Evolutionary conservation across 169 alveolate species (phyloP).

Genomic region (Plasmodium falciparum): DNA sequence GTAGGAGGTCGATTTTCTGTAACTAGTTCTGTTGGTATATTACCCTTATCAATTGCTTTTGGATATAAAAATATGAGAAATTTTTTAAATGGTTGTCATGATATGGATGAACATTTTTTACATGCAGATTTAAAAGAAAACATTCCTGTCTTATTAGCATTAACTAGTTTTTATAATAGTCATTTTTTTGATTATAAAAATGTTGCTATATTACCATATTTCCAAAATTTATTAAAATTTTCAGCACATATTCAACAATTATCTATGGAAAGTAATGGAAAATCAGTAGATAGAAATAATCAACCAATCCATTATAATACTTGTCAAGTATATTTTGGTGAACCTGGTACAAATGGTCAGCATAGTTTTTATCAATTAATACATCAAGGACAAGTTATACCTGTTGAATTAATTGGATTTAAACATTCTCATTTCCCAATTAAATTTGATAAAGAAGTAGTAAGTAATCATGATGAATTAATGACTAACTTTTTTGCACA

Average conservation of each 20-base stretch:
- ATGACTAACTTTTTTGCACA: constrained; percentile 99
- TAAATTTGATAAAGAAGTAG: constrained; percentile 73
- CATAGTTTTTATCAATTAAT: constrained; percentile 97
- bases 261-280: constrained; percentile 99
- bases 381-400: constrained; percentile 97
- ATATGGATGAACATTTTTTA: constrained; percentile 93
- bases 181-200: constrained; percentile 90
- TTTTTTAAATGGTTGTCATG: constrained; percentile 89
- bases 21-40: constrained; percentile 98
- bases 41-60: constrained; percentile 95
- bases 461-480: constrained; percentile 95
- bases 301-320: constrained; percentile 85
- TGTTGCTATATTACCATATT: constrained; percentile 98
- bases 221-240: constrained; percentile 94
- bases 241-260: constrained; percentile 98
- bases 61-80: constrained; percentile 91
- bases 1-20: constrained; percentile 99
- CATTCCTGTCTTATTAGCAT: constrained; percentile 96
- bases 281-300: constrained; percentile 91
- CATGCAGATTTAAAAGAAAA: constrained; percentile 88
- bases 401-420: constrained; percentile 98
- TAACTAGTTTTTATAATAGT: constrained; percentile 95
- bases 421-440: constrained; percentile 92
- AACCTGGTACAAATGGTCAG: constrained; percentile 99
- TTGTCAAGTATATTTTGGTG: constrained; percentile 99